Evolutionary conservation across 148 eudicot species (phyloP).

Genomic region (Fagopyrum homotropicum): DNA sequence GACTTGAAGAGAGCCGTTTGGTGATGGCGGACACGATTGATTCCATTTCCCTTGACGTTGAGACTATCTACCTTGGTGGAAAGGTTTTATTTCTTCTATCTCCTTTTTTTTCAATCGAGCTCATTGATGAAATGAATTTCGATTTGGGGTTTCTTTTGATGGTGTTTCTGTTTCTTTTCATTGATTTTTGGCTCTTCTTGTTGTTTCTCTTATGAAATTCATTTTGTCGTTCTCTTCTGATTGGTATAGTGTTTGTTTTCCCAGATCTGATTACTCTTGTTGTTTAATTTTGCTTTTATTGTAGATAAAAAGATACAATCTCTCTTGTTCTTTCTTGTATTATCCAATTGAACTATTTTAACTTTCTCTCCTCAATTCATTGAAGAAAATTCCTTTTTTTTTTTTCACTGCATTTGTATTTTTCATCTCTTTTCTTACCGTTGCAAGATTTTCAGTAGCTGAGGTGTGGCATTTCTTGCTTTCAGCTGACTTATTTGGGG

Average conservation of each 20-base stretch:
- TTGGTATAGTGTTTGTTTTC: neutral
- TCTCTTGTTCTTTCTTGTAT: neutral
- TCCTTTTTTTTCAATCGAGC: neutral
- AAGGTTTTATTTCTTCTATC: conserved; percentile 36
- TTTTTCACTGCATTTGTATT: neutral
- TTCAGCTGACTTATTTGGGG: conserved; percentile 6
- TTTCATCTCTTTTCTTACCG: neutral
- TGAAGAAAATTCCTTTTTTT: neutral
- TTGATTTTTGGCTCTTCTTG: conserved; percentile 1
- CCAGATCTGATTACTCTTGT: neutral
- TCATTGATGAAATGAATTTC: neutral
- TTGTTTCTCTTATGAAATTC: neutral
- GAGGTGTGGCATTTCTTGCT: conserved; percentile 1
- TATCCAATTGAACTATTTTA: neutral
- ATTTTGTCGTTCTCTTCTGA: neutral
- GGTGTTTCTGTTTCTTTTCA: conserved; percentile 3
- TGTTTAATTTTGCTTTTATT: neutral
- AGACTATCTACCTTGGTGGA: conserved; percentile 85
- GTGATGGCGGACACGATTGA: conserved; percentile 62
- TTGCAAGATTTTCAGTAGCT: neutral
- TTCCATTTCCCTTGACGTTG: conserved; percentile 75
- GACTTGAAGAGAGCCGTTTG: conserved; percentile 26
- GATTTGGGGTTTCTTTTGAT: neutral
- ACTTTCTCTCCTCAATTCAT: neutral
- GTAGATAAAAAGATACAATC: neutral